Evolutionary conservation across 2,329 filamentous ascomycete species (phyloP).

Genomic region (Colletotrichum lentis): DNA sequence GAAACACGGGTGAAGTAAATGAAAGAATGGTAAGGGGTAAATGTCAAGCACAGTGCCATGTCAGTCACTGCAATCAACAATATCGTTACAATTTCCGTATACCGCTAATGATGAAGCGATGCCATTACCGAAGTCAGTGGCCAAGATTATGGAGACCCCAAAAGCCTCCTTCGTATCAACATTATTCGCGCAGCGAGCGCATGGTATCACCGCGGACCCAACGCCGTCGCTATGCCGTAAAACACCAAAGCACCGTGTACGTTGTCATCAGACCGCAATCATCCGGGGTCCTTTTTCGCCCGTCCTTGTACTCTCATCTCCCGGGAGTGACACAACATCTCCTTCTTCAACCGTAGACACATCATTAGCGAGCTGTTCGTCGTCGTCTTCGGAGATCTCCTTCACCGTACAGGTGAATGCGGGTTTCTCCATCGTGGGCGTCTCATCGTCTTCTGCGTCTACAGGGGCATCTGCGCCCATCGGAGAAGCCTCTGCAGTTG

Average conservation of each 20-base stretch:
- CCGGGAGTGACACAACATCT: constrained; percentile 1
- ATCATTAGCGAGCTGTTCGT: neutral
- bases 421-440: constrained; percentile 25
- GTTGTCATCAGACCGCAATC: constrained; percentile 24
- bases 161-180: neutral
- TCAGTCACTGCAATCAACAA: neutral
- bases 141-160: neutral
- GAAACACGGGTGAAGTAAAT: neutral
- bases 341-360: constrained; percentile 6
- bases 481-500: neutral
- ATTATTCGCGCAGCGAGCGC: constrained; percentile 3
- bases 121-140: neutral
- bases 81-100: no score
- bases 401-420: constrained; percentile 32
- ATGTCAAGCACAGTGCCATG: neutral
- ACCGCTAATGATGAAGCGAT: neutral
- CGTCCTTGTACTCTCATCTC: neutral
- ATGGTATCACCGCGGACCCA: constrained; percentile 33
- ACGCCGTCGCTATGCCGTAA: constrained; percentile 35
- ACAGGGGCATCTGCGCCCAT: neutral
- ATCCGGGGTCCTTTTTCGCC: constrained; percentile 4
- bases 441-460: constrained; percentile 30
- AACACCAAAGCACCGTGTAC: constrained; percentile 3
- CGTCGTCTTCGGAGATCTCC: constrained; percentile 22
- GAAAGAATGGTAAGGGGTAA: no score